Percentiles rank a stretch among this genome's conserved stretches.
Evolutionary conservation across 257 asterid genomes (phyloP).

Genomic region (Pogostemon cablin): DNA sequence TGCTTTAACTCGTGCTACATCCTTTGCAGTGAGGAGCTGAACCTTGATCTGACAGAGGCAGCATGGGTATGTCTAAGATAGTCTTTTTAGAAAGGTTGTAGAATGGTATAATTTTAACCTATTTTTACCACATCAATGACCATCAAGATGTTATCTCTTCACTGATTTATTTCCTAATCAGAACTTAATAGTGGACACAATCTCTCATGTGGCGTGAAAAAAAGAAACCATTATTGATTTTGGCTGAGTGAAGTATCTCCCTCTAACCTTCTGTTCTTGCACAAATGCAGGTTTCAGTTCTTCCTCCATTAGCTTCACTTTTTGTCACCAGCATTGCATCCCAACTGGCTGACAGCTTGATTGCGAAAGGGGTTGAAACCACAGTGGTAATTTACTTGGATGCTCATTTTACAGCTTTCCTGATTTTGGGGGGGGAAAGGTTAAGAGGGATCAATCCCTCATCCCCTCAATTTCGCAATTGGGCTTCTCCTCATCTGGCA

Average conservation of each 20-base stretch:
- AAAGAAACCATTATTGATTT: conserved; percentile 10
- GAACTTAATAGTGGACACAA: conserved; percentile 10
- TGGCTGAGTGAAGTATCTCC: not conserved
- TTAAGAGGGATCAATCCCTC: not conserved
- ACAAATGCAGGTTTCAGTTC: conserved; percentile 82
- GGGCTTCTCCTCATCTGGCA: not conserved
- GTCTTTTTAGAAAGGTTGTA: conserved; percentile 13
- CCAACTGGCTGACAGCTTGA: conserved; percentile 86
- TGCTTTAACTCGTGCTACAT: conserved; percentile 31
- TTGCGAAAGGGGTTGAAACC: conserved; percentile 83
- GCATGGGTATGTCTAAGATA: conserved; percentile 77
- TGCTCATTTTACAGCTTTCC: not conserved
- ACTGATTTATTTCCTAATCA: not conserved
- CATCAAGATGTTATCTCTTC: conserved; percentile 24
- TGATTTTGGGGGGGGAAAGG: conserved; percentile 3
- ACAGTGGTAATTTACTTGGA: conserved; percentile 59
- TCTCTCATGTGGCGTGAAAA: conserved; percentile 9
- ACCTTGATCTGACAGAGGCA: conserved; percentile 90
- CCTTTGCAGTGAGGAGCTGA: conserved; percentile 86
- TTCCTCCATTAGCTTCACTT: conserved; percentile 96
- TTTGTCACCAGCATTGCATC: conserved; percentile 85
- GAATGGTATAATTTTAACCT: conserved; percentile 21
- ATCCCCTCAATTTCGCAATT: not conserved
- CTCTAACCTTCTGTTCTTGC: not conserved
- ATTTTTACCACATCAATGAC: conserved; percentile 14